phyloP scores from a whole-genome alignment of 1,284 basidiomycete genomes.

The Porodaedalea pini region DNA sequence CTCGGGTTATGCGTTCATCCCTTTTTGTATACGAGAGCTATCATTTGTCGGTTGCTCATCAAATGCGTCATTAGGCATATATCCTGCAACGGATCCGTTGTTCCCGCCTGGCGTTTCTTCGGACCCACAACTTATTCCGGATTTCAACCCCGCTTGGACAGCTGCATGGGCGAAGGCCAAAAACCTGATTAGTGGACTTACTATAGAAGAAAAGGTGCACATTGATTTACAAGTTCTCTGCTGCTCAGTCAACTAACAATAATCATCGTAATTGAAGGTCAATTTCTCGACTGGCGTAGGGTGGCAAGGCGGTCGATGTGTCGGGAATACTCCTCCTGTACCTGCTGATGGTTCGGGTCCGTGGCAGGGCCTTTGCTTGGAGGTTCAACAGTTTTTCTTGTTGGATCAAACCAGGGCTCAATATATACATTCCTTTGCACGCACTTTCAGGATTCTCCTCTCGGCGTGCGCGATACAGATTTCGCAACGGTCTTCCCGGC shows the following conservation, averaged over 20 bases:
- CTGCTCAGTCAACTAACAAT: not conserved
- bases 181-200: slow-evolving; percentile 23
- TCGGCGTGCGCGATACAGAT: slow-evolving; percentile 41
- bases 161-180: slow-evolving; percentile 45
- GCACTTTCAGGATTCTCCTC: slow-evolving; percentile 45
- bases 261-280: slow-evolving; percentile 34
- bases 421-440: not conserved
- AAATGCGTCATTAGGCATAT: slow-evolving; percentile 33
- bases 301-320: slow-evolving; percentile 59
- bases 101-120: slow-evolving; percentile 38
- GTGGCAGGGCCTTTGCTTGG: slow-evolving; percentile 64
- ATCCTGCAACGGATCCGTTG: slow-evolving; percentile 41
- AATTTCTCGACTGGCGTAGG: slow-evolving; percentile 53
- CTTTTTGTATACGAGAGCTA: no score
- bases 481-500: slow-evolving; percentile 60
- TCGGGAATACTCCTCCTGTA: slow-evolving; percentile 49
- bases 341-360: slow-evolving; percentile 30
- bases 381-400: slow-evolving; percentile 32
- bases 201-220: slow-evolving; percentile 32
- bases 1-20: no score
- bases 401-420: not conserved
- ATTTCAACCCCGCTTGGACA: slow-evolving; percentile 50
- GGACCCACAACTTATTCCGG: slow-evolving; percentile 39
- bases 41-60: no score
- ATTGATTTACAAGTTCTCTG: slow-evolving; percentile 18